phyloP scores from a whole-genome alignment of 2,329 filamentous ascomycete genomes.

The Harringtonia aguacate region DNA sequence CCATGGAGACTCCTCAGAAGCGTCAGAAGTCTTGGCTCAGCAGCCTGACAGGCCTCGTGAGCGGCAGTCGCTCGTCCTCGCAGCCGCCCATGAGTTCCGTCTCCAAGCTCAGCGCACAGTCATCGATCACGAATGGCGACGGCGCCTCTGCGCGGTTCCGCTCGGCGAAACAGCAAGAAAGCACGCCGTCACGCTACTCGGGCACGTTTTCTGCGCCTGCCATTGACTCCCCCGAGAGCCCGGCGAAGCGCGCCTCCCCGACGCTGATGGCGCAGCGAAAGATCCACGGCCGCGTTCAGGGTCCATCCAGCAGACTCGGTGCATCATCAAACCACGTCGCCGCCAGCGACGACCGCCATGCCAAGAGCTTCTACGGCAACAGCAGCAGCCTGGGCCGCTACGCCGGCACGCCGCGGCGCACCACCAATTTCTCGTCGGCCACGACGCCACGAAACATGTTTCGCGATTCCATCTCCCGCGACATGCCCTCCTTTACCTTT shows the following conservation, averaged over 20 bases:
- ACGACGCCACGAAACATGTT: constrained; percentile 23
- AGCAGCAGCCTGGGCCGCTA: background rate
- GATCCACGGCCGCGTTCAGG: constrained; percentile 22
- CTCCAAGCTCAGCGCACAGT: background rate
- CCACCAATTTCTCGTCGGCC: constrained; percentile 19
- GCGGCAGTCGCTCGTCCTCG: constrained; percentile 1
- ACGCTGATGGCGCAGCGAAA: constrained; percentile 21
- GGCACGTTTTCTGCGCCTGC: constrained; percentile 12
- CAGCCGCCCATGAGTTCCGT: background rate
- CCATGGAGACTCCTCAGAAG: constrained; percentile 9
- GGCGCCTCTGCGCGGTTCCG: background rate
- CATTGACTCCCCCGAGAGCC: constrained; percentile 18
- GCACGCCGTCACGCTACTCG: constrained; percentile 8
- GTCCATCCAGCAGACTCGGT: constrained; percentile 16
- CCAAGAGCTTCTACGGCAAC: background rate
- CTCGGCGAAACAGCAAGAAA: background rate
- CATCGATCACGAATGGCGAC: background rate
- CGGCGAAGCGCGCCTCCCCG: constrained; percentile 21
- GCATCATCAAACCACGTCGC: background rate
- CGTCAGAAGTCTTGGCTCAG: constrained; percentile 8
- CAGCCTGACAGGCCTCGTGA: constrained; percentile 9
- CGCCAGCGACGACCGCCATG: background rate
- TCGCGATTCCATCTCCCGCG: constrained; percentile 18
- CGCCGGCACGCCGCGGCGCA: constrained; percentile 11
- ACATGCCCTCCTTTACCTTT: constrained; percentile 23